Evolutionary conservation across 768 basidiomycete species (phyloP), one percentile per base, ranked within the genome.

Genomic region (Termitomyces sp.): DNA sequence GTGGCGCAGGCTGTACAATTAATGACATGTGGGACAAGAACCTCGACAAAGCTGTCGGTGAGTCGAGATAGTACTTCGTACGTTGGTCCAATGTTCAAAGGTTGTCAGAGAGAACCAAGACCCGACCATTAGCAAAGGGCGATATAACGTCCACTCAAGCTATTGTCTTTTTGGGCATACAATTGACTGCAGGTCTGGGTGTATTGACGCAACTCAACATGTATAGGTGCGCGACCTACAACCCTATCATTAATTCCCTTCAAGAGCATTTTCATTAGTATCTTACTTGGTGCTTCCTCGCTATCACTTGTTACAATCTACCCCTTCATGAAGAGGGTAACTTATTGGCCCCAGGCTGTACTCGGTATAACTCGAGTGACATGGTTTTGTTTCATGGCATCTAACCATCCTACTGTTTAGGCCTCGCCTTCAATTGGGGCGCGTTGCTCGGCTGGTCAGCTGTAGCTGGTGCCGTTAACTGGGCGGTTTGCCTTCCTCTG

Each of bases 11-110:
- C 3, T 99, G 97, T 74, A 98, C 94, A 3, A 96, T 99, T 67
- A 99, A 99, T 72, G 97, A 99, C 71, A 88, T 99, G 87, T 98
- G 97, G 96, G 97, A 99, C 75, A 83, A 81, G 64, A 87, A 92
- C 63, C 84, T 97, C 49, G 97, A 99, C 80, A 88, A 86, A 70
- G 87, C 89, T 42, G 97, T 98, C 53, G 94, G 96, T 95, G 69
- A 65, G 81, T 68, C 7, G 8, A 38, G 15, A 46, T 18, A 11
- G 4, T 24, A 40, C n/a, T 36, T 18, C 7, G 5, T 18, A 8
- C 6, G 11, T 42, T n/a, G n/a, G n/a, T 8, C 15, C 16, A 45
- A 45, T 38, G 45, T 63, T 62, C 39, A 56, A 39, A 35, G 24
- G 32, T 32, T n/a, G 13, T 50, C 61, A 96, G 96, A 85, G 54